Base-by-base conservation (phyloP, 352 stramenopile species). In the Globisporangium middletonii region DNA sequence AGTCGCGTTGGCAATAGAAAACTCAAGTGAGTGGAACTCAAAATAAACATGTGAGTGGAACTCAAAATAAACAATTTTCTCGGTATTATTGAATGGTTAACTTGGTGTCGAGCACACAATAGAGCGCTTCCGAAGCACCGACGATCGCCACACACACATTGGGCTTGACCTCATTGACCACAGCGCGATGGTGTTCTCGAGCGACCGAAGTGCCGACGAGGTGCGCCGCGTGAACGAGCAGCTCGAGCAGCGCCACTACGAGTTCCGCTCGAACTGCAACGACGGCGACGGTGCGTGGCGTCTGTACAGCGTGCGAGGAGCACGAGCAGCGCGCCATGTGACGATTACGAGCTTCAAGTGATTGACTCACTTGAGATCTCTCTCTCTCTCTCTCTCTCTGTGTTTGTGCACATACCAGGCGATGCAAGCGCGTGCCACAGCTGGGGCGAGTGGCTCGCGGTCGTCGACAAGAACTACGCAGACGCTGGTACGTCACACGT, bases 211-310 rank as follows among this genome's bases (percentile, higher is more conserved):
- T 58, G 67, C 70, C 19, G 67, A 67, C n/a, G 85, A 95, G 51
- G 78, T 92, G 35, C 62, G 75, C 54, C 82, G 79, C 54, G 73
- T 95, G 57, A 95, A 95, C 67, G 67, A 93, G 62, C 77, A 92
- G 58, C 69, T 95, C 49, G 81, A 91, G 68, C 77, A 93, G 60
- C 85, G 85, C 23, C 80, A 90, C 65, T 93, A 93, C 59, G 85
- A 95, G 68, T 95, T 95, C 64, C 75, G 80, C 53, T 92, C 83
- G 45, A 93, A 94, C 57, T 95, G 86, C 68, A 79, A 92, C 60
- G 80, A 89, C 38, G 83, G 82, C 43, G 74, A 94, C 30, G 77
- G 77, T 85, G 30, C 12, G 50, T 23, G 12, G 23, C 23, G 23
- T 23, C 23, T 23, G 23, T 23, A 23, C 23, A 23, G 23, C 23